Percentiles rank a stretch among this genome's conserved stretches.
Conservation (phyloP, 495 filamentous ascomycete species). For the Penicillium riverlandense region DNA sequence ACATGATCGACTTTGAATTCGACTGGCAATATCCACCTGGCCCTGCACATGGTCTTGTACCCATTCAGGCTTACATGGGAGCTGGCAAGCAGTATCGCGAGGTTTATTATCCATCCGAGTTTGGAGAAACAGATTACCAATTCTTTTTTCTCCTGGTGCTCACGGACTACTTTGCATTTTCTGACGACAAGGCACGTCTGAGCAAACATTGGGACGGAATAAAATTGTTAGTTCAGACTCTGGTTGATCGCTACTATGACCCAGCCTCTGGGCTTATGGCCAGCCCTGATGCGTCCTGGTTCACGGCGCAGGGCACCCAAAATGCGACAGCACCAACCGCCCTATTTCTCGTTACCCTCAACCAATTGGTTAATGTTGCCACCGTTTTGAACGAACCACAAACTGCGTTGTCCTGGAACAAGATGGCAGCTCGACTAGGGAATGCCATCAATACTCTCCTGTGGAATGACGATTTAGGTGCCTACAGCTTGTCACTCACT, state of each 20-base stretch:
- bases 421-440: not conserved
- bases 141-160: slow-evolving; percentile 13
- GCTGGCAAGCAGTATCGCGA: slow-evolving; percentile 2
- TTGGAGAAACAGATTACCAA: slow-evolving; percentile 21
- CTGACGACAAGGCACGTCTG: slow-evolving; percentile 7
- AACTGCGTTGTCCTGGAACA: not conserved
- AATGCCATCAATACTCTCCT: slow-evolving; percentile 17
- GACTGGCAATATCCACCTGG: slow-evolving; percentile 3
- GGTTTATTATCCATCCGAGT: slow-evolving; percentile 5
- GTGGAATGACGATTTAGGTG: slow-evolving; percentile 17
- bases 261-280: slow-evolving; percentile 11
- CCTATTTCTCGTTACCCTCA: slow-evolving; percentile 5
- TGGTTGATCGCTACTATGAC: slow-evolving; percentile 11
- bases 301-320: slow-evolving; percentile 5
- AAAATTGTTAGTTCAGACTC: slow-evolving; percentile 7
- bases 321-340: not conserved
- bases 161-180: slow-evolving; percentile 12
- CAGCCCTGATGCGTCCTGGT: slow-evolving; percentile 3
- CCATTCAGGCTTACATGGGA: slow-evolving; percentile 7
- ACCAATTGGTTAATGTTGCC: slow-evolving; percentile 5
- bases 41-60: slow-evolving; percentile 5
- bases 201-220: slow-evolving; percentile 8
- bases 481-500: slow-evolving; percentile 12
- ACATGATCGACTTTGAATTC: slow-evolving; percentile 6
- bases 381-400: not conserved